Percentiles rank a stretch among this genome's conserved stretches.
These are phyloP conservation scores for Vigna reflexopilosa DNA, from an alignment of 306 rosid genomes.

Conservation along the genomic window DNA sequence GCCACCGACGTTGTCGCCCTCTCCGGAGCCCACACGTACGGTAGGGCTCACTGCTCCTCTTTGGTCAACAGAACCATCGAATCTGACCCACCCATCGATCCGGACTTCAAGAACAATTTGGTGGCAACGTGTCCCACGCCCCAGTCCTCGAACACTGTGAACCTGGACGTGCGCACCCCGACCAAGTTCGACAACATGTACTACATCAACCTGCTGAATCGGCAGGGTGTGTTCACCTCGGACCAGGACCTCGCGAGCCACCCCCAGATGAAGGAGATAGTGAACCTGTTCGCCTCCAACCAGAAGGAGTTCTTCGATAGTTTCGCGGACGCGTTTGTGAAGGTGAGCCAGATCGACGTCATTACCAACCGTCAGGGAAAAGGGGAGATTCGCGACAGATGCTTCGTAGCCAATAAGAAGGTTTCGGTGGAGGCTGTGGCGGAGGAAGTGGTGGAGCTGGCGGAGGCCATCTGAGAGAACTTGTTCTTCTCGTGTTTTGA, in stretches of 20 bases:
- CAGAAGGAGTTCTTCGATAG: slow-evolving; percentile 54
- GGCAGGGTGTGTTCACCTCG: slow-evolving; percentile 61
- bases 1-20: slow-evolving; percentile 63
- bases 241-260: slow-evolving; percentile 59
- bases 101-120: slow-evolving; percentile 31
- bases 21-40: slow-evolving; percentile 69
- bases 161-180: slow-evolving; percentile 55
- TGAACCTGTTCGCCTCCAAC: slow-evolving; percentile 52
- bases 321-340: slow-evolving; percentile 55
- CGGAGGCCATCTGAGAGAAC: background rate
- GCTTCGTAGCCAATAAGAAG: slow-evolving; percentile 13
- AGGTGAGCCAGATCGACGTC: slow-evolving; percentile 64
- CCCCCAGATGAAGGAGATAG: slow-evolving; percentile 49
- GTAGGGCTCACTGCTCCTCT: slow-evolving; percentile 52
- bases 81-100: slow-evolving; percentile 44
- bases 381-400: slow-evolving; percentile 55
- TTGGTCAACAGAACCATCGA: slow-evolving; percentile 45
- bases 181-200: slow-evolving; percentile 62
- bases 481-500: background rate
- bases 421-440: slow-evolving; percentile 19
- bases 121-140: slow-evolving; percentile 40
- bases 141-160: background rate
- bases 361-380: slow-evolving; percentile 31
- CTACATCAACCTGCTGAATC: slow-evolving; percentile 61
- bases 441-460: background rate